Evolutionary conservation across 805 yeast species (phyloP).

Genomic region (Cyberlindnera euphorbiiphila): DNA sequence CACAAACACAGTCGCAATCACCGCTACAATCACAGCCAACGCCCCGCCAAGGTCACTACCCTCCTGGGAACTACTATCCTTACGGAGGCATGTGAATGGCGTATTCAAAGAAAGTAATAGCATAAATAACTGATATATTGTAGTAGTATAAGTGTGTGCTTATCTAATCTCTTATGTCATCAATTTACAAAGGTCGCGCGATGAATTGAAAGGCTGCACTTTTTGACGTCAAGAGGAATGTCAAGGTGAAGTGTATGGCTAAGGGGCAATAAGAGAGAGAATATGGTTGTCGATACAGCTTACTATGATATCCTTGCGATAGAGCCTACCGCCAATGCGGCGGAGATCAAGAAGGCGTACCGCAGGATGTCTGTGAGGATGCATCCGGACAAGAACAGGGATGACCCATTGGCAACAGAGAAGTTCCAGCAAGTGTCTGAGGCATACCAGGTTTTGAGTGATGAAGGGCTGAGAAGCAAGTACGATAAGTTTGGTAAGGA

Average conservation of each 20-base stretch:
- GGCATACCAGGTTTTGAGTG: slow-evolving; percentile 76
- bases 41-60: neutral
- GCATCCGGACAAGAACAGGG: slow-evolving; percentile 81
- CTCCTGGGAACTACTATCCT: slow-evolving; percentile 1
- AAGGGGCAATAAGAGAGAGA: too few relatives aligned
- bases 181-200: too few relatives aligned
- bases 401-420: slow-evolving; percentile 70
- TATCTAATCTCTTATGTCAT: too few relatives aligned
- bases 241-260: too few relatives aligned
- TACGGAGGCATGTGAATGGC: neutral
- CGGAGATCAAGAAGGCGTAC: slow-evolving; percentile 75
- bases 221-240: too few relatives aligned
- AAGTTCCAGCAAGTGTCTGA: slow-evolving; percentile 60
- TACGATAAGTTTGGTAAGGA: slow-evolving; percentile 78
- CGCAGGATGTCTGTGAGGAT: slow-evolving; percentile 69
- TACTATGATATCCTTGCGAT: slow-evolving; percentile 70
- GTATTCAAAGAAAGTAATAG: too few relatives aligned
- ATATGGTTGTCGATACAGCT: slow-evolving; percentile 67
- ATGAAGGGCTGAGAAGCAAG: slow-evolving; percentile 55
- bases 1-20: slow-evolving; percentile 12
- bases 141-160: too few relatives aligned
- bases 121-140: too few relatives aligned
- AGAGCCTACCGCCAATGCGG: slow-evolving; percentile 51
- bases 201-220: too few relatives aligned
- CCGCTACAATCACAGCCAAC: neutral